These are phyloP conservation scores for Sporothrix mexicana DNA, from an alignment of 2,329 filamentous ascomycete genomes.

Conservation along the genomic window DNA sequence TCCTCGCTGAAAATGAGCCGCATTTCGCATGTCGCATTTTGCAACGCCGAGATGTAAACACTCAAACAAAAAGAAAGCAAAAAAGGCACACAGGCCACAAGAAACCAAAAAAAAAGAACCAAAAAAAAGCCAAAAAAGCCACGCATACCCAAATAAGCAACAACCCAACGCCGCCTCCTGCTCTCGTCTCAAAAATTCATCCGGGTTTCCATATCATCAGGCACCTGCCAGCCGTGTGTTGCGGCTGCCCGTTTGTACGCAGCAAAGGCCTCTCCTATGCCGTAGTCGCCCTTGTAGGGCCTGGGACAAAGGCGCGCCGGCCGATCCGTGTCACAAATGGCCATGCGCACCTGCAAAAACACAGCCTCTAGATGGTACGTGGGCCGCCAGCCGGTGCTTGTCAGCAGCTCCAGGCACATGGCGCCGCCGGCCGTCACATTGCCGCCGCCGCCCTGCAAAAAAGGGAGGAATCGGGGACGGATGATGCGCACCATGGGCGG, in stretches of 20 bases:
- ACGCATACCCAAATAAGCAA: background rate
- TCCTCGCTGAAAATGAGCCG: no score
- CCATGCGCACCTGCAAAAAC: slow-evolving; percentile 79
- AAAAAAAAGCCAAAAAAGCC: no score
- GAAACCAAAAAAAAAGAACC: background rate
- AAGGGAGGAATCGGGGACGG: slow-evolving; percentile 77
- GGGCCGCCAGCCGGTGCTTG: slow-evolving; percentile 80
- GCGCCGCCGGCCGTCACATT: slow-evolving; percentile 86
- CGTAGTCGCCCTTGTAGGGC: slow-evolving; percentile 58
- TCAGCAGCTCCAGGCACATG: slow-evolving; percentile 83
- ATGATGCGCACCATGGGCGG: slow-evolving; percentile 87
- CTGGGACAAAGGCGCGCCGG: slow-evolving; percentile 68
- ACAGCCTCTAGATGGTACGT: slow-evolving; percentile 77
- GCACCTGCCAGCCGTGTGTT: slow-evolving; percentile 70
- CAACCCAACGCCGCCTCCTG: background rate
- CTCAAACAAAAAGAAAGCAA: no score
- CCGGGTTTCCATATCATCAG: slow-evolving; percentile 13
- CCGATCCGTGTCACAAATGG: slow-evolving; percentile 71
- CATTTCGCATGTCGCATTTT: no score
- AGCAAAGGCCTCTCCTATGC: slow-evolving; percentile 70
- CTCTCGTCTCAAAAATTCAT: background rate
- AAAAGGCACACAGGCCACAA: background rate
- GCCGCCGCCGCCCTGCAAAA: slow-evolving; percentile 75
- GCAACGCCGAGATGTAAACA: no score
- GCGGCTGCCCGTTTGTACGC: slow-evolving; percentile 73